Conservation (phyloP, 176 grass and related monocot genomes). For the Oryza meridionalis region DNA sequence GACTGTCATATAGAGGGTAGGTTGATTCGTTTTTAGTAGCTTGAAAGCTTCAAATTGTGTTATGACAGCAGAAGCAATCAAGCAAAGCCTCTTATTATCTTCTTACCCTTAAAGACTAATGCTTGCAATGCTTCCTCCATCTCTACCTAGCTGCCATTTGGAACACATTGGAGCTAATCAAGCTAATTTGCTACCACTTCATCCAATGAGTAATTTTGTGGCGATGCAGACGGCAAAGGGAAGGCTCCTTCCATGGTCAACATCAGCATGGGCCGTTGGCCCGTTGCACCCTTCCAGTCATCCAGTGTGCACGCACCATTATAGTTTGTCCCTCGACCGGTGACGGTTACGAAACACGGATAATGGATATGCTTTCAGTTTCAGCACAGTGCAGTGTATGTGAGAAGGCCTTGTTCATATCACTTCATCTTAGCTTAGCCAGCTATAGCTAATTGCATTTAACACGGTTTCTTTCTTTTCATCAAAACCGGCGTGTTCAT, state of each 20-base stretch:
- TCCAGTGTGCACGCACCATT: conserved; percentile 28
- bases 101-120: conserved; percentile 45
- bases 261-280: conserved; percentile 42
- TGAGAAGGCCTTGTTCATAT: conserved; percentile 23
- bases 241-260: conserved; percentile 51
- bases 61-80: conserved; percentile 30
- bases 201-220: conserved; percentile 50
- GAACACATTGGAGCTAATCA: conserved; percentile 27
- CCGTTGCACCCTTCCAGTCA: conserved; percentile 39
- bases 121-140: conserved; percentile 18
- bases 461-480: conserved; percentile 24
- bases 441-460: conserved; percentile 19
- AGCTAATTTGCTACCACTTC: neutral
- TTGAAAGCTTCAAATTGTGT: conserved; percentile 24
- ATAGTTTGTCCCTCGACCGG: conserved; percentile 7
- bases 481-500: conserved; percentile 10
- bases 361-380: neutral
- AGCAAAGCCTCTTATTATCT: conserved; percentile 36
- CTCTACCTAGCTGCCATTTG: conserved; percentile 41
- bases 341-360: conserved; percentile 36
- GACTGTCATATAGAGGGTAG: neutral
- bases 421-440: neutral
- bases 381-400: conserved; percentile 15
- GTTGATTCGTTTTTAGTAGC: conserved; percentile 12
- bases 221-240: conserved; percentile 48